Evolutionary conservation across 352 stramenopile species (phyloP), one percentile per base, ranked within the genome.

Genomic region (Elongisporangium anandrum): DNA sequence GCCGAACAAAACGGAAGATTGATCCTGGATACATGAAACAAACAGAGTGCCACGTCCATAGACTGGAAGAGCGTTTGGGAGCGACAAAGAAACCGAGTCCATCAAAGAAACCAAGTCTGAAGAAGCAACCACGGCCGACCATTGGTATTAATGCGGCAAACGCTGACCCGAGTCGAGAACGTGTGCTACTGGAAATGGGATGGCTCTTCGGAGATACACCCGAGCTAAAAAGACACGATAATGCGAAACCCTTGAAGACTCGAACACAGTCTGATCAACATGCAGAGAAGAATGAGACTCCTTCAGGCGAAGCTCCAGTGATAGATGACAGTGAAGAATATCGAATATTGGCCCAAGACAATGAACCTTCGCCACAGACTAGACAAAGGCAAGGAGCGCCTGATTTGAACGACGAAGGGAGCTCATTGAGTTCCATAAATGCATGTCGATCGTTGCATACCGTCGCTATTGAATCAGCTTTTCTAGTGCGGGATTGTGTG

Each of bases 121-220:
- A 41, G 29, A 41, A 41, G 29, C 29, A 41, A 8, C 13, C 29
- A 9, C 29, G 9, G 9, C 29, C 29, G 29, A 15, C 29, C 4
- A 41, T 15, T 15, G 29, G 13, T 8, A 8, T 41, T 41, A 9
- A 41, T 15, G 5, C 29, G 13, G 29, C 5, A 41, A 8, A 15
- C 6, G 29, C 29, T 9, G 49, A 52, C 5, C 23, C 22, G 10
- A 16, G 24, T 2, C 49, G 55, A 10, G 24, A 58, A 4, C 54
- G 60, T 5, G 60, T 66, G 15, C 39, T 63, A 20, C 34, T 48
- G 34, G 60, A 66, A 21, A 49, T 66, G 34, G 60, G 55, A 12
- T 66, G 60, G 60, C 2, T 38, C 16, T n/a, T 6, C 17, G 21
- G 17, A 29, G 48, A 62, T 8, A 41, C 29, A 24, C 4, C 57